These are phyloP conservation scores for Penicillium sp. DNA, from an alignment of 2,329 filamentous ascomycete genomes.

Conservation along the genomic window DNA sequence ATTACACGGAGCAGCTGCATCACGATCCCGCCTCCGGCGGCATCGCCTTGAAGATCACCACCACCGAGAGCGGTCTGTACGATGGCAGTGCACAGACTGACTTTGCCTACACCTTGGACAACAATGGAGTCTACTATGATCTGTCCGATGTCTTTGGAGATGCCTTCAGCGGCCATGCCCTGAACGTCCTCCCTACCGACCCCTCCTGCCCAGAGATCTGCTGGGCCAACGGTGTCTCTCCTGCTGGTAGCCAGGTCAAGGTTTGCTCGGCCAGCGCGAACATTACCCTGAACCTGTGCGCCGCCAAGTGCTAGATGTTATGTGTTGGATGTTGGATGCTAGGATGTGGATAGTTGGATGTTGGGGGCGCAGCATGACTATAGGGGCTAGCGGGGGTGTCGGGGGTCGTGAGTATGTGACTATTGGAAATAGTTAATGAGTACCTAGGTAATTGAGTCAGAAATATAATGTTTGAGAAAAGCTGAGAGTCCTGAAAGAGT, in stretches of 20 bases:
- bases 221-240: constrained; percentile 30
- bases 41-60: constrained; percentile 42
- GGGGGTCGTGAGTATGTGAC: neutral
- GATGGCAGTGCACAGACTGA: constrained; percentile 36
- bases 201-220: constrained; percentile 26
- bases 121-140: constrained; percentile 39
- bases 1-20: constrained; percentile 35
- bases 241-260: constrained; percentile 30
- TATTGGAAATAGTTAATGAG: neutral
- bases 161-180: constrained; percentile 32
- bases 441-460: neutral
- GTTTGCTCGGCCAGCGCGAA: constrained; percentile 24
- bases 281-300: constrained; percentile 32
- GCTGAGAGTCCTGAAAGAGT: too few relatives aligned
- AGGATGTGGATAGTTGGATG: neutral
- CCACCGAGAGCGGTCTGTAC: constrained; percentile 32
- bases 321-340: neutral
- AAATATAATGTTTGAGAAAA: neutral
- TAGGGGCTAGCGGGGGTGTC: neutral
- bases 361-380: neutral
- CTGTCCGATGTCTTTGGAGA: constrained; percentile 43
- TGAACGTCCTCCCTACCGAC: constrained; percentile 25
- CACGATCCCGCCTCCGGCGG: constrained; percentile 38
- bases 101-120: constrained; percentile 41
- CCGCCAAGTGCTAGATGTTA: constrained; percentile 19